Percentiles rank a stretch among this genome's conserved stretches.
Conservation (phyloP, 2,329 filamentous ascomycete species). For the Penicillium sclerotigenum region DNA sequence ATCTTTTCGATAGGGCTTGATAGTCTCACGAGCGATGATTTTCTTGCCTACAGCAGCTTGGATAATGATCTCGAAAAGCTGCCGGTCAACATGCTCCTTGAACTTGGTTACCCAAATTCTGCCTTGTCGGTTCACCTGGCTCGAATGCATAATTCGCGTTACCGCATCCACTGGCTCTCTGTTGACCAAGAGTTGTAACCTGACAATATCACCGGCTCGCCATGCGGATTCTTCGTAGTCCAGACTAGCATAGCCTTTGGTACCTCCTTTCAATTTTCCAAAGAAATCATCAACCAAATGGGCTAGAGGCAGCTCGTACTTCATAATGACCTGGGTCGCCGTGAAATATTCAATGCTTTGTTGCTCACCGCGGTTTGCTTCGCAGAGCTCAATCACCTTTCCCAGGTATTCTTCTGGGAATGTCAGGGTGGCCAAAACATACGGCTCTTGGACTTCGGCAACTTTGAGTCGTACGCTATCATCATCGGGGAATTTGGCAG, state of each 20-base stretch:
- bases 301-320: slow-evolving; percentile 82
- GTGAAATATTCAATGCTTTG: slow-evolving; percentile 88
- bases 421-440: slow-evolving; percentile 79
- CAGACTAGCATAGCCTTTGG: slow-evolving; percentile 91
- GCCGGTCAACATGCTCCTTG: slow-evolving; percentile 91
- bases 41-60: slow-evolving; percentile 81
- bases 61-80: slow-evolving; percentile 97
- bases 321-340: slow-evolving; percentile 85
- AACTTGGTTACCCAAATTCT: slow-evolving; percentile 91
- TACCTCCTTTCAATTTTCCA: slow-evolving; percentile 88
- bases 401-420: slow-evolving; percentile 92
- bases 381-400: slow-evolving; percentile 91
- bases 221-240: slow-evolving; percentile 97
- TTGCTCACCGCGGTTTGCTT: slow-evolving; percentile 82
- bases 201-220: slow-evolving; percentile 73
- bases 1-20: slow-evolving; percentile 96
- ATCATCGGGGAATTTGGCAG: slow-evolving; percentile 80
- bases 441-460: slow-evolving; percentile 66
- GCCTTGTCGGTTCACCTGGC: slow-evolving; percentile 76
- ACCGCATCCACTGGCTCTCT: slow-evolving; percentile 91
- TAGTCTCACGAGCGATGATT: slow-evolving; percentile 85
- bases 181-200: slow-evolving; percentile 91
- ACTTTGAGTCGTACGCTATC: slow-evolving; percentile 56
- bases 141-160: slow-evolving; percentile 79
- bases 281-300: slow-evolving; percentile 97